Evolutionary conservation across 73 alveolate species (phyloP).

Genomic region (Paraurostyla sp.): DNA sequence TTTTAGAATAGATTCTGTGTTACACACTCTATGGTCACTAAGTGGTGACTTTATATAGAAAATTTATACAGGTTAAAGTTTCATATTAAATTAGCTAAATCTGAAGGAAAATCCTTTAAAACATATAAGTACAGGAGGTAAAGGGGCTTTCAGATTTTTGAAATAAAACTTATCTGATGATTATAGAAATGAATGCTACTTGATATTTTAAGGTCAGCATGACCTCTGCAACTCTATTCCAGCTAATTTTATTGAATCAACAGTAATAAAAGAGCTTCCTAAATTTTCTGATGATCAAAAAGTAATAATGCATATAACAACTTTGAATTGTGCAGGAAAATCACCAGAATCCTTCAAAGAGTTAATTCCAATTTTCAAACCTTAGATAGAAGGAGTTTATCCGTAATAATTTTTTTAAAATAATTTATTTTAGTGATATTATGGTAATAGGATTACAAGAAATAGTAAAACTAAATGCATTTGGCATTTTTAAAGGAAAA

Average conservation of each 20-base stretch:
- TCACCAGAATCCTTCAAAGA: constrained; percentile 21
- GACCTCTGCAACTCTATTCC: constrained; percentile 25
- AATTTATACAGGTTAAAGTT: constrained; percentile 88
- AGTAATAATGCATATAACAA: constrained; percentile 1
- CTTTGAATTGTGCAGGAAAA: constrained; percentile 55
- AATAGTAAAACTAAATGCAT: constrained; percentile 77
- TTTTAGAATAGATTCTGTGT: background rate
- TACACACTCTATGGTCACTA: constrained; percentile 4
- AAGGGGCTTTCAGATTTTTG: constrained; percentile 72
- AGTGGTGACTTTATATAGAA: constrained; percentile 87
- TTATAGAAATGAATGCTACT: constrained; percentile 71
- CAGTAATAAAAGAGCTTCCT: constrained; percentile 3
- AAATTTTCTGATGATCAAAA: background rate
- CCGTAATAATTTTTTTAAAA: constrained; percentile 47
- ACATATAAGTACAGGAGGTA: constrained; percentile 79
- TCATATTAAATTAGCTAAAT: background rate
- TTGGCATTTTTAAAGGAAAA: constrained; percentile 37
- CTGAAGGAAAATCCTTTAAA: background rate
- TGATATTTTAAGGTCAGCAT: constrained; percentile 44
- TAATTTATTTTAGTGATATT: constrained; percentile 73
- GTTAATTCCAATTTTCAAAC: constrained; percentile 36
- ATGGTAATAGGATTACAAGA: constrained; percentile 83
- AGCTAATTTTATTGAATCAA: constrained; percentile 1
- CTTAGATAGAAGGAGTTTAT: background rate
- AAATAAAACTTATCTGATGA: constrained; percentile 80